Conservation (phyloP, 1,139 yeast species). For the Diutina mesorugosa region DNA sequence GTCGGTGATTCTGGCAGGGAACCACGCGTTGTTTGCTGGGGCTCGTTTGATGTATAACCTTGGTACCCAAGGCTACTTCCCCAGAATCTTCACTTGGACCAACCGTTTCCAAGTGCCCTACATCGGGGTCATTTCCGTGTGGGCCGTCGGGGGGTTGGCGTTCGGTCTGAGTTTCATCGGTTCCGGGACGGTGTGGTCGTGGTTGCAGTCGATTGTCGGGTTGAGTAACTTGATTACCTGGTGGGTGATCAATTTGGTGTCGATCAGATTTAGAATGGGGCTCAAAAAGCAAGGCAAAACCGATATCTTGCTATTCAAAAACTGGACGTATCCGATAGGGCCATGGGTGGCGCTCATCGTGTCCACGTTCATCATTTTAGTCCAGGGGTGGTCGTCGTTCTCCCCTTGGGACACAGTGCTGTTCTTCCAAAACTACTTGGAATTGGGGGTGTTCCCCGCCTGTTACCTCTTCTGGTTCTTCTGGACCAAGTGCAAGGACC, state of each 20-base stretch:
- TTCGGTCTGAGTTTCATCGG: slow-evolving; percentile 32
- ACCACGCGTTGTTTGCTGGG: slow-evolving; percentile 32
- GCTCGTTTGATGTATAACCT: slow-evolving; percentile 28
- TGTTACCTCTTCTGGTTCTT: slow-evolving; percentile 18
- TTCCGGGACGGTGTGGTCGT: slow-evolving; percentile 30
- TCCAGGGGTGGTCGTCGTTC: slow-evolving; percentile 39
- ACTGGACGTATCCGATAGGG: slow-evolving; percentile 32
- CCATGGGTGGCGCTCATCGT: slow-evolving; percentile 26
- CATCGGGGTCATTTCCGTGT: slow-evolving; percentile 26
- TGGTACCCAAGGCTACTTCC: slow-evolving; percentile 28
- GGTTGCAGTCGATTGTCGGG: slow-evolving; percentile 32
- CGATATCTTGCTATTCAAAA: slow-evolving; percentile 20
- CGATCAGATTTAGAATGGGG: slow-evolving; percentile 28
- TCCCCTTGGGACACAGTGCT: slow-evolving; percentile 28
- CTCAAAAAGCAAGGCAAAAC: slow-evolving; percentile 22
- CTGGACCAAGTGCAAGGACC: background rate
- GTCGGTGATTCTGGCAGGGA: slow-evolving; percentile 33
- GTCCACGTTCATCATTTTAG: slow-evolving; percentile 17
- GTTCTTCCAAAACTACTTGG: slow-evolving; percentile 26
- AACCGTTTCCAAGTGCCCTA: slow-evolving; percentile 26
- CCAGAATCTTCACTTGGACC: slow-evolving; percentile 19
- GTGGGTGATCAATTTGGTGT: slow-evolving; percentile 28
- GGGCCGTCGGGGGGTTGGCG: slow-evolving; percentile 22
- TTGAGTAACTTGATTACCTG: slow-evolving; percentile 30
- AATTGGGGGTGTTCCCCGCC: slow-evolving; percentile 24